Evolutionary conservation across 768 basidiomycete species (phyloP), one percentile per base, ranked within the genome.

Genomic region (Pholiota conissans): DNA sequence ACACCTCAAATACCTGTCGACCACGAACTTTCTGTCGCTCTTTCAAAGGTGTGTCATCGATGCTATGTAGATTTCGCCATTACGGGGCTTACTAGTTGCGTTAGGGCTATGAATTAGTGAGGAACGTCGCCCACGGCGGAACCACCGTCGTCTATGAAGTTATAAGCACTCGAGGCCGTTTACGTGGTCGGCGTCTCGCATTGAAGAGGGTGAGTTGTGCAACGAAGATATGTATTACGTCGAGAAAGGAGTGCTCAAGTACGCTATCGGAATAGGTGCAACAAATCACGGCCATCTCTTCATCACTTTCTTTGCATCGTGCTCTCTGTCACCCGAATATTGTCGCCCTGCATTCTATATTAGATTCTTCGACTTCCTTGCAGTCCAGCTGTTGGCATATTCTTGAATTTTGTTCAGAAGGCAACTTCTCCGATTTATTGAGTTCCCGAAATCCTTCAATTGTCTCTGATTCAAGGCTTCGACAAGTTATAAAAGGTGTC

Each of bases 251-350:
- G n/a, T n/a, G n/a, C n/a, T n/a, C n/a, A n/a, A n/a, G n/a, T n/a
- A n/a, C n/a, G n/a, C n/a, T n/a, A n/a, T n/a, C n/a, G n/a, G n/a
- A n/a, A n/a, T n/a, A 54, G 53, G 29, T 24, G 11, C 13, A 5
- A 20, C 53, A 22, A 1, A 22, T 37, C 20, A 29, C 42, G 14
- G 18, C 28, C n/a, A 46, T 30, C 22, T 7, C 14, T 26, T 34
- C 55, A 3, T 63, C 71, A 6, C 59, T 67, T 16, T 50, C 64
- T 0, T 58, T 81, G 26, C 78, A 82, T 57, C 73, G 72, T 45
- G 65, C 75, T 0, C 68, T 84, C 16, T 75, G 75, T 59, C 83
- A 84, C 64, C 83, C 83, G 4, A 75, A 73, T 37, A 72, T 84
- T 51, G 71, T 80, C 14, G 74, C 81, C 22, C 63, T 83, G 3